Percentiles rank a stretch among this genome's conserved stretches.
These are phyloP conservation scores for Ustilago hordei DNA, from an alignment of 1,284 basidiomycete genomes.

Conservation along the genomic window DNA sequence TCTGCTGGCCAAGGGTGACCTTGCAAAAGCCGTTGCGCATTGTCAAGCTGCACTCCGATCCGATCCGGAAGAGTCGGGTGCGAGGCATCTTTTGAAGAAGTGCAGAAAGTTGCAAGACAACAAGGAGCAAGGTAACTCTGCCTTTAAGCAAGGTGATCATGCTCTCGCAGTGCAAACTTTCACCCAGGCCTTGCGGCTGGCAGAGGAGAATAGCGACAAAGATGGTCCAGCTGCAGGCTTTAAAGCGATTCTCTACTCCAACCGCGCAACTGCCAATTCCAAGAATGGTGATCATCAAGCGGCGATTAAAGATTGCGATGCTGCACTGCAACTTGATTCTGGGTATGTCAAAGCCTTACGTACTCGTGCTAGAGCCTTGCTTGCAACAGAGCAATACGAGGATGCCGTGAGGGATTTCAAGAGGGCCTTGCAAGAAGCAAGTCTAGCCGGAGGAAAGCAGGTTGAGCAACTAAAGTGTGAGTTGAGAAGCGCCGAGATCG, in stretches of 20 bases:
- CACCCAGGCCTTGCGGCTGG: conserved; percentile 55
- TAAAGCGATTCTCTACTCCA: conserved; percentile 80
- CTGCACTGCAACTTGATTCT: conserved; percentile 77
- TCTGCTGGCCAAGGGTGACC: conserved; percentile 80
- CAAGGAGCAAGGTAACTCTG: conserved; percentile 85
- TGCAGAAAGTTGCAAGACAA: conserved; percentile 81
- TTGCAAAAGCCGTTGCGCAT: conserved; percentile 79
- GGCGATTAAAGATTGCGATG: conserved; percentile 79
- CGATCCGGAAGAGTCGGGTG: conserved; percentile 81
- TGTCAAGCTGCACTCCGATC: conserved; percentile 79
- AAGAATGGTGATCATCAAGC: conserved; percentile 78
- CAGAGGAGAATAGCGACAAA: conserved; percentile 44
- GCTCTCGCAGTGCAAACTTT: conserved; percentile 76
- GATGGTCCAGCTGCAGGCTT: conserved; percentile 60
- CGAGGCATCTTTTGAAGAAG: conserved; percentile 79
- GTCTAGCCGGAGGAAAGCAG: conserved; percentile 71
- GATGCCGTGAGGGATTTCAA: conserved; percentile 81
- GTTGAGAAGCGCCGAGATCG: conserved; percentile 65
- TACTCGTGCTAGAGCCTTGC: conserved; percentile 82
- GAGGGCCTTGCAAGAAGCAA: conserved; percentile 77
- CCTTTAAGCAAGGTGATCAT: conserved; percentile 78
- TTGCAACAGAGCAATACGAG: conserved; percentile 82
- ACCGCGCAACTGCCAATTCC: conserved; percentile 83
- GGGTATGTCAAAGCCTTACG: conserved; percentile 85
- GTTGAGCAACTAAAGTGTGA: conserved; percentile 77